Base-by-base conservation (phyloP, 1,139 yeast species). In the Taphrina deformans region DNA sequence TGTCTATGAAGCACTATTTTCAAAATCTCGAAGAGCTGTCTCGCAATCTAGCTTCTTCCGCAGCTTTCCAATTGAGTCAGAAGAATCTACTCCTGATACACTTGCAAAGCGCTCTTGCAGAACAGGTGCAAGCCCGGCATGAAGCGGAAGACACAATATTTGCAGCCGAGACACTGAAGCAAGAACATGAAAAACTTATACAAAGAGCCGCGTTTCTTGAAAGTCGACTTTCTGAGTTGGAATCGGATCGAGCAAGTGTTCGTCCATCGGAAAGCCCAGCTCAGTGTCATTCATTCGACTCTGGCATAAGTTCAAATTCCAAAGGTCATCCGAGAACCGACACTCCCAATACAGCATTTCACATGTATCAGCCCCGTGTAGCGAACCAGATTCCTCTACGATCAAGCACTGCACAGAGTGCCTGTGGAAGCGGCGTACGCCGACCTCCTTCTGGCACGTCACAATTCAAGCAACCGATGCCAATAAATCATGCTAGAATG, bases 1-100 rank as follows among this genome's bases (percentile, higher is more conserved):
- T 10, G n/a, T 26, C 31, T 9, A 26, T 51, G 41, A 29, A 33
- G 27, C 55, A 51, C 55, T 51, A 26, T 31, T 51, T 51, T 18
- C 27, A 51, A 33, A 12, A 26, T 18, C 31, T 51, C 3, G 41
- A 18, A 7, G 41, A 51, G 5, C n/a, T 31, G 26, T 51, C 27
- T 14, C 27, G 10, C 9, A 31, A 51, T 18, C 14, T 51, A 7
- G 1, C 9, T 21, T 6, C 41, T 10, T 21, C 55, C 3, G 41
- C 41, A 10, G 21, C 21, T 1, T 51, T 51, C 14, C 55, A 31
- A 31, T 31, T 51, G 38, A 31, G 27, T 33, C 55, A 51, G 27
- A 29, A 51, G 55, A 31, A 51, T 16, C 12, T 51, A 23, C 21
- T 18, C 27, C 23, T 51, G 16, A 33, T 18, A 7, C 55, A 51